phyloP scores from a whole-genome alignment of 345 rosid genomes.

The Acer campestre region DNA sequence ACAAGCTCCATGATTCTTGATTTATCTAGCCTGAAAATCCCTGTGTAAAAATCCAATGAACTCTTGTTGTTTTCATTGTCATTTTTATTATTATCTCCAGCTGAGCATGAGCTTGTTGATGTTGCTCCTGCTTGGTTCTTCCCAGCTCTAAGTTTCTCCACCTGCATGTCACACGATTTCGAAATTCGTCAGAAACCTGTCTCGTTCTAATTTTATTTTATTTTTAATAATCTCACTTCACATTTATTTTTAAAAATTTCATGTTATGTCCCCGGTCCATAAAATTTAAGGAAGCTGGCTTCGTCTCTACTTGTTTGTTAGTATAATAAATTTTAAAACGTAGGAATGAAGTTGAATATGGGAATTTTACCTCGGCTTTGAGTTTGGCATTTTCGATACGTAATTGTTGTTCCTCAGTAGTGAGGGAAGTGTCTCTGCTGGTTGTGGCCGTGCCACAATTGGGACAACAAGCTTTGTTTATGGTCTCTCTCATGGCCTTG shows the following conservation, averaged over 20 bases:
- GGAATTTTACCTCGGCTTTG: conserved; percentile 64
- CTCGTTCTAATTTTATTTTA: no score
- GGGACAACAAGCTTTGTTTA: conserved; percentile 75
- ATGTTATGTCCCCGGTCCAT: no score
- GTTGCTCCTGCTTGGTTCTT: conserved; percentile 54
- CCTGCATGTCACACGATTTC: conserved; percentile 30
- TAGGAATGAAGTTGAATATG: no score
- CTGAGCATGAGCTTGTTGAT: conserved; percentile 57
- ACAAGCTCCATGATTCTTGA: conserved; percentile 69
- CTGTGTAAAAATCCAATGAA: conserved; percentile 76
- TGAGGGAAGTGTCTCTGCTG: conserved; percentile 42
- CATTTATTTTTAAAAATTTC: no score
- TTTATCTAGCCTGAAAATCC: conserved; percentile 79
- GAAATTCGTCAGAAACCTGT: neutral
- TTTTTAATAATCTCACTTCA: no score
- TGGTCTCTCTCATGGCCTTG: conserved; percentile 81
- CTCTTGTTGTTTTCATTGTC: conserved; percentile 32
- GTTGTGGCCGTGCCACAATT: conserved; percentile 75
- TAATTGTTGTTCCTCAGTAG: conserved; percentile 65
- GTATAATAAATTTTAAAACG: neutral
- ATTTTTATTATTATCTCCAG: conserved; percentile 48
- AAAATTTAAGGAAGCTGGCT: no score
- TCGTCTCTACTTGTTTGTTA: no score
- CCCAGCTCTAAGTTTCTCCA: conserved; percentile 75
- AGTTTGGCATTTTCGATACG: conserved; percentile 88